Percentiles rank a stretch among this genome's conserved stretches.
Evolutionary conservation across 2,329 filamentous ascomycete species (phyloP).

Genomic region (Penicillium sp.): DNA sequence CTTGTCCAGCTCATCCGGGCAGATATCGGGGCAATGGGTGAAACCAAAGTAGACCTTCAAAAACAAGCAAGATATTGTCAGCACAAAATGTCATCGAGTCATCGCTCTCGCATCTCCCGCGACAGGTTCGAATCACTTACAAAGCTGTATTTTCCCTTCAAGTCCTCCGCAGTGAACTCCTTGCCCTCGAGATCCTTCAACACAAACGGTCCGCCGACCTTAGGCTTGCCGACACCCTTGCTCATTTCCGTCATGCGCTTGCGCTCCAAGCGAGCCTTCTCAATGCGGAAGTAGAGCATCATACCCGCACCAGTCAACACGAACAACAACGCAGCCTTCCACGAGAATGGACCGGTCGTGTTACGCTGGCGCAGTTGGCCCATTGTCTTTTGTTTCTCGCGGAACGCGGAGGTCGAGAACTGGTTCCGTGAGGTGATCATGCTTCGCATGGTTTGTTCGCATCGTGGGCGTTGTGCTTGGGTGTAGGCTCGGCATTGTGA

Average conservation of each 20-base stretch:
- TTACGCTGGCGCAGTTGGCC: constrained; percentile 42
- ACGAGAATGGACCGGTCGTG: constrained; percentile 73
- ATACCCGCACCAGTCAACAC: constrained; percentile 74
- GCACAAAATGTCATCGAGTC: neutral
- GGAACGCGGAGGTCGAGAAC: constrained; percentile 33
- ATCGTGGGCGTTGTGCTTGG: constrained; percentile 23
- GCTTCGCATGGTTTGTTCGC: constrained; percentile 9
- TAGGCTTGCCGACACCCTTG: constrained; percentile 89
- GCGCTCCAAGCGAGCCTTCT: constrained; percentile 88
- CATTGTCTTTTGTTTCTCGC: constrained; percentile 37
- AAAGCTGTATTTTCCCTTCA: constrained; percentile 77
- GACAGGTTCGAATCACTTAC: constrained; percentile 32
- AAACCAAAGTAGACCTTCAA: constrained; percentile 93
- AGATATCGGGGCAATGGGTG: constrained; percentile 97
- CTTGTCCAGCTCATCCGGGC: constrained; percentile 98
- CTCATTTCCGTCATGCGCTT: constrained; percentile 86
- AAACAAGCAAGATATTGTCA: neutral
- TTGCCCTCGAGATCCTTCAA: constrained; percentile 80
- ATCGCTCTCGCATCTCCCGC: too few relatives aligned
- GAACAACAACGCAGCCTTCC: constrained; percentile 86
- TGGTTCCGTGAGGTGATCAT: constrained; percentile 11
- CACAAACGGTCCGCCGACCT: constrained; percentile 85
- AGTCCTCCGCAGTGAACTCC: constrained; percentile 72
- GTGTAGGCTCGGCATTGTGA: constrained; percentile 26
- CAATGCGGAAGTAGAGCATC: constrained; percentile 87